Conservation (phyloP, 805 yeast species). For the Candida methanosorbosa region DNA sequence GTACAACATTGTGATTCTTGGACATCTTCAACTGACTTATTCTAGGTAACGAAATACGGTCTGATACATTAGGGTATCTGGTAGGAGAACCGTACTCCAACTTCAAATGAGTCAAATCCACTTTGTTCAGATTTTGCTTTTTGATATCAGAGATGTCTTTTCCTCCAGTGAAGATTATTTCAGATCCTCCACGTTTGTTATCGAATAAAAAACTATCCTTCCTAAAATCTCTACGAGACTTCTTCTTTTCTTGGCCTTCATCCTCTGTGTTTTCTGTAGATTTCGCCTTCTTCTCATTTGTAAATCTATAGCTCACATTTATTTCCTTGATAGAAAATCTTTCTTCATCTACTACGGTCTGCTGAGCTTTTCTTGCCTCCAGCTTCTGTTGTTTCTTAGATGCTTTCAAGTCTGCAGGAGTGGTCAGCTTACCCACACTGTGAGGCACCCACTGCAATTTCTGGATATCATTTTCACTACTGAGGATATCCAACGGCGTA, state of each 20-base stretch:
- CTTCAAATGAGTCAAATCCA: slow-evolving; percentile 13
- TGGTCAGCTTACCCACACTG: slow-evolving; percentile 10
- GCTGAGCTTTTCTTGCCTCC: too few species aligned
- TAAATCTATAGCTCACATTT: slow-evolving; percentile 10
- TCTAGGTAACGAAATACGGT: slow-evolving; percentile 31
- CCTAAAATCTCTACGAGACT: slow-evolving; percentile 1
- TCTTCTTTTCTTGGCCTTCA: not conserved
- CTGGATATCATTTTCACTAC: slow-evolving; percentile 32
- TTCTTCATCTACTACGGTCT: not conserved
- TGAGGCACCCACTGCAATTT: slow-evolving; percentile 25
- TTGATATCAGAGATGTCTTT: slow-evolving; percentile 13
- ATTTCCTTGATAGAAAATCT: slow-evolving; percentile 7
- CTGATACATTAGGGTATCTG: slow-evolving; percentile 9
- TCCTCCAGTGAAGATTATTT: slow-evolving; percentile 52
- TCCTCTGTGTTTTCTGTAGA: not conserved
- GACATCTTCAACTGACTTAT: slow-evolving; percentile 44
- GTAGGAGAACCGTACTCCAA: slow-evolving; percentile 14
- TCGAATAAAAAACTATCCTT: slow-evolving; percentile 30
- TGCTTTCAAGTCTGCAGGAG: not conserved
- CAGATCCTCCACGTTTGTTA: slow-evolving; percentile 44
- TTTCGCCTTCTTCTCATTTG: slow-evolving; percentile 2
- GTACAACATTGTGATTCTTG: slow-evolving; percentile 54
- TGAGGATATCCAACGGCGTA: slow-evolving; percentile 65
- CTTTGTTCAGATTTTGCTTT: slow-evolving; percentile 5
- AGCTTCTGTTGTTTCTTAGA: not conserved